Evolutionary conservation across 2,329 filamentous ascomycete species (phyloP), one percentile per base, ranked within the genome.

Genomic region (Exophiala sp.): DNA sequence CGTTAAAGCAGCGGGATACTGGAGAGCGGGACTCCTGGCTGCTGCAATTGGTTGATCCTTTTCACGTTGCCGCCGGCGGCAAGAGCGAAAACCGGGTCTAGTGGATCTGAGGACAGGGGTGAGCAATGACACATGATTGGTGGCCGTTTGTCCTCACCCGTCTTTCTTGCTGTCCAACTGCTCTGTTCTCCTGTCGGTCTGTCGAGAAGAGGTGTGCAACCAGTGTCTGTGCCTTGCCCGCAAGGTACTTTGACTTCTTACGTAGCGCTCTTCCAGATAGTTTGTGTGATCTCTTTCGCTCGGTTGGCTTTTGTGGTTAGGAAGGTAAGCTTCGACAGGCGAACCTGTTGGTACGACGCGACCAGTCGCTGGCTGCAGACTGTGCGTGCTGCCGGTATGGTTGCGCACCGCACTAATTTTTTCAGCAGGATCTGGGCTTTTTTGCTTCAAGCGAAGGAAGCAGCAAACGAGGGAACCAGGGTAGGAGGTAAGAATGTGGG

Each of bases 61-160:
- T 47, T 45, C 10, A 30, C 50, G 29, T 55, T 55, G 52, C 50
- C 50, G 52, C 53, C 49, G 40, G 52, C 49, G 50, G 55, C 52
- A 55, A 53, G n/a, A 51, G 16, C 34, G 19, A 18, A 16, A 46
- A 46, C 29, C 46, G 46, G 39, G 39, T 18, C 7, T 13, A 4
- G 34, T 19, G 34, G 34, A 16, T 16, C 27, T 19, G 19, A 19
- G 37, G 34, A 37, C 44, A 32, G 22, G 10, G 16, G 19, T 39
- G 40, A 44, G 51, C 27, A 44, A 40, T 42, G 19, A 21, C 13
- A 8, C 23, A n/a, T 50, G 52, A 47, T 54, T 54, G 43, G 52
- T 38, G 50, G 19, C 34, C 19, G 18, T 9, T 27, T 44, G 46
- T 52, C 46, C 24, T 37, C 51, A 43, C 43, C 29, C 42, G 39